These are phyloP conservation scores for Trichosporon faecale DNA, from an alignment of 1,284 basidiomycete genomes.

Conservation along the genomic window DNA sequence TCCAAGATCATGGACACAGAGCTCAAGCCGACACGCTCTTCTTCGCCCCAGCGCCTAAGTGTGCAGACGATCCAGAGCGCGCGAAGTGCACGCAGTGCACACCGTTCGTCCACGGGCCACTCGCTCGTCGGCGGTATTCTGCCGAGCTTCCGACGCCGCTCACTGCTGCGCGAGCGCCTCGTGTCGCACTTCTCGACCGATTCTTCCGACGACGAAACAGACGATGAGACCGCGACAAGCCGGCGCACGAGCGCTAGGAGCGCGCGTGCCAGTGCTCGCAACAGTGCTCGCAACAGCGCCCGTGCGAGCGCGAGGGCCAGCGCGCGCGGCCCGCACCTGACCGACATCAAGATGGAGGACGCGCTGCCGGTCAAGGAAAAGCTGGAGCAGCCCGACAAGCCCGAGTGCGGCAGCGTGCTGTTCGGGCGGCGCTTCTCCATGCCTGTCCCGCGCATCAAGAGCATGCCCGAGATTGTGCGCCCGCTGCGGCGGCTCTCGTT, in stretches of 20 bases:
- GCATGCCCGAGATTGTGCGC: conserved; percentile 9
- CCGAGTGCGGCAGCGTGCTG: neutral
- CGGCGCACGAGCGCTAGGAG: neutral
- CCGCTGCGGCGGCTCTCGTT: neutral
- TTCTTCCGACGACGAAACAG: neutral
- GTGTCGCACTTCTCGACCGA: conserved; percentile 13
- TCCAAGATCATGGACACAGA: conserved; percentile 1
- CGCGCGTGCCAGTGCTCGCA: neutral
- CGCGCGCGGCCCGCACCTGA: neutral
- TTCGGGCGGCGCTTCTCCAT: conserved; percentile 1
- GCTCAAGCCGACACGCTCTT: conserved; percentile 19
- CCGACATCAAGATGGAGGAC: neutral
- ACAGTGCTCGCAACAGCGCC: neutral
- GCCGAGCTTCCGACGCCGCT: neutral
- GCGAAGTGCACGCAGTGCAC: neutral
- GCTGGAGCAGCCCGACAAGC: neutral
- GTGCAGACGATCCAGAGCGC: conserved; percentile 1
- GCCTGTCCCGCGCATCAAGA: conserved; percentile 2
- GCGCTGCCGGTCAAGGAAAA: neutral
- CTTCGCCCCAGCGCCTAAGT: conserved; percentile 13
- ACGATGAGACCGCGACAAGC: conserved; percentile 7
- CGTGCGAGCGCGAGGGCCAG: neutral
- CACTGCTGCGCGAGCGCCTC: conserved; percentile 13
- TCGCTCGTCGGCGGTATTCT: neutral
- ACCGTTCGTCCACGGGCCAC: neutral